Evolutionary conservation across 768 basidiomycete genomes (phyloP).

Genomic region (Leucogyrophana mollusca): DNA sequence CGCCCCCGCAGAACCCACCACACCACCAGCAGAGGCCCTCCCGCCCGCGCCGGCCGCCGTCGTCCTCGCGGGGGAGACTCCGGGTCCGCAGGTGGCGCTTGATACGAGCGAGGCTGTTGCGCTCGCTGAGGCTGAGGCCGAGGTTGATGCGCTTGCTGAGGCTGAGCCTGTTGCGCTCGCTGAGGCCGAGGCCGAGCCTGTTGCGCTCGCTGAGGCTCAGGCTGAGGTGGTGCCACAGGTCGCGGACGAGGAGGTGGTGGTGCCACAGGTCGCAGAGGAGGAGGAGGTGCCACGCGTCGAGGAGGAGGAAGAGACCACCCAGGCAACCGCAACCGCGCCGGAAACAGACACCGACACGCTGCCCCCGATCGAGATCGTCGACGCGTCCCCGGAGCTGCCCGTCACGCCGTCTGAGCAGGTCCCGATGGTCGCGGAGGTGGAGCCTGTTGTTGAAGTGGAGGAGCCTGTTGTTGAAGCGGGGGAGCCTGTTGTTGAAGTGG

Average conservation of each 20-base stretch:
- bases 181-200: too few relatives aligned
- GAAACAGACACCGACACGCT: too few relatives aligned
- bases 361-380: slow-evolving; percentile 3
- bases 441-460: slow-evolving; percentile 13
- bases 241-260: neutral
- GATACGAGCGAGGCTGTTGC: slow-evolving; percentile 28
- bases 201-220: neutral
- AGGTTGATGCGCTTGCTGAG: neutral
- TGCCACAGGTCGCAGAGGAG: neutral
- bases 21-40: slow-evolving; percentile 11
- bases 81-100: slow-evolving; percentile 26
- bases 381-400: slow-evolving; percentile 3
- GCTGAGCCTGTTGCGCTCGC: neutral
- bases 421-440: slow-evolving; percentile 6
- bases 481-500: slow-evolving; percentile 13
- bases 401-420: slow-evolving; percentile 3
- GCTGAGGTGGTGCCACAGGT: neutral
- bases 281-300: neutral
- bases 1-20: too few relatives aligned
- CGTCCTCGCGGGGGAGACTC: slow-evolving; percentile 27
- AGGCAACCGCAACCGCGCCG: neutral
- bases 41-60: slow-evolving; percentile 29
- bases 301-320: neutral
- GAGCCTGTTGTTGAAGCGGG: slow-evolving; percentile 15
- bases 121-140: slow-evolving; percentile 10